Evolutionary conservation across 805 yeast species (phyloP).

Genomic region (Pichia insulana): DNA sequence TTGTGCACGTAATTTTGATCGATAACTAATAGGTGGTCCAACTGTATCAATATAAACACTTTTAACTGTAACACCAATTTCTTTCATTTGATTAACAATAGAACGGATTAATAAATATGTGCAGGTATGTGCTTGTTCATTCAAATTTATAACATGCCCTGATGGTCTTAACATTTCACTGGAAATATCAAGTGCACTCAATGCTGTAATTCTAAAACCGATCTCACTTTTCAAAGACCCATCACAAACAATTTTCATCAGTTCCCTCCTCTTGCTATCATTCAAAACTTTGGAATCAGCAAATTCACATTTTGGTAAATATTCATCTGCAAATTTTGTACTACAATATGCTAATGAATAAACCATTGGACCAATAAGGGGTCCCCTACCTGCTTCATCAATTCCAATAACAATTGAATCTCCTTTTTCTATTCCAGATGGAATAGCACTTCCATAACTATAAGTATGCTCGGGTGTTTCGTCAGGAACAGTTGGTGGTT

Average conservation of each 20-base stretch:
- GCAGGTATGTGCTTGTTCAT: slow-evolving; percentile 94
- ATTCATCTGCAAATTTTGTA: slow-evolving; percentile 36
- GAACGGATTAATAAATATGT: slow-evolving; percentile 72
- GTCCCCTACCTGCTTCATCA: slow-evolving; percentile 99
- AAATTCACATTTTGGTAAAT: slow-evolving; percentile 59
- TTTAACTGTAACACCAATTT: slow-evolving; percentile 50
- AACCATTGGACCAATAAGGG: slow-evolving; percentile 97
- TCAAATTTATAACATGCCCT: slow-evolving; percentile 51
- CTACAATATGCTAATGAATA: slow-evolving; percentile 81
- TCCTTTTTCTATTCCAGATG: neutral
- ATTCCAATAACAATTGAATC: slow-evolving; percentile 56
- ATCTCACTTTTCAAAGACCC: slow-evolving; percentile 44
- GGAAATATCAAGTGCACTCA: slow-evolving; percentile 83
- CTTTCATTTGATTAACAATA: slow-evolving; percentile 36
- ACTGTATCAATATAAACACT: slow-evolving; percentile 91
- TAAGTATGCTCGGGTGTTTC: slow-evolving; percentile 6
- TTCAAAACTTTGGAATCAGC: slow-evolving; percentile 89
- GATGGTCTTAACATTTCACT: slow-evolving; percentile 75
- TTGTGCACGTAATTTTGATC: slow-evolving; percentile 53
- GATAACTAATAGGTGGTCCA: slow-evolving; percentile 87
- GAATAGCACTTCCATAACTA: slow-evolving; percentile 1
- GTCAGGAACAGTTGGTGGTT: slow-evolving; percentile 2
- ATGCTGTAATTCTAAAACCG: slow-evolving; percentile 82
- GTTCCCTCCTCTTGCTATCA: slow-evolving; percentile 54
- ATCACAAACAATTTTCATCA: slow-evolving; percentile 52